phyloP scores from a whole-genome alignment of 805 yeast genomes.

The Candida nemodendra region DNA sequence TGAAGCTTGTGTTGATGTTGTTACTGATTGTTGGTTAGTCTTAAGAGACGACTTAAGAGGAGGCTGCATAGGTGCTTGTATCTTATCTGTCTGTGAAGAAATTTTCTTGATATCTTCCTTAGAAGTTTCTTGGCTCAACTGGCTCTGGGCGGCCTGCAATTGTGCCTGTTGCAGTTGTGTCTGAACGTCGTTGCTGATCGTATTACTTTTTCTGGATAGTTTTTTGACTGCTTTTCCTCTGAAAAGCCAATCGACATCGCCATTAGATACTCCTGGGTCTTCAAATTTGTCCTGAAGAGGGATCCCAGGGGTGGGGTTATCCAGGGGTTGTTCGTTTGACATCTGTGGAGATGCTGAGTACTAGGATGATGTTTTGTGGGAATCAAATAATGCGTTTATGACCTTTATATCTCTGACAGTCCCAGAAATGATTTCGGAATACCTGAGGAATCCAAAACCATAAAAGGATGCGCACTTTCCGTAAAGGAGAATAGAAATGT shows the following conservation, averaged over 20 bases:
- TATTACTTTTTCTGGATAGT: constrained; percentile 40
- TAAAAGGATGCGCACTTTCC: too few species aligned
- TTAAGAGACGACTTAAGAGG: constrained; percentile 16
- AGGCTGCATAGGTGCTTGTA: neutral
- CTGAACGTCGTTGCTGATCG: constrained; percentile 31
- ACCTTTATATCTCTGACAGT: too few species aligned
- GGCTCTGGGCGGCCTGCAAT: constrained; percentile 19
- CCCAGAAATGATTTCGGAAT: too few species aligned
- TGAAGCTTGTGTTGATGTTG: constrained; percentile 1
- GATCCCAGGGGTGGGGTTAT: too few species aligned
- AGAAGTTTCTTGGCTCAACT: constrained; percentile 9
- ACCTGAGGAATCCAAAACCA: too few species aligned
- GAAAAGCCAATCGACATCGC: constrained; percentile 84
- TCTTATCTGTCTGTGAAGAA: neutral
- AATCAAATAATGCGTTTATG: too few species aligned
- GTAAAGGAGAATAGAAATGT: too few species aligned
- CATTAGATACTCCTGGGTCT: constrained; percentile 58
- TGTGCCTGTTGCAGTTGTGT: constrained; percentile 31
- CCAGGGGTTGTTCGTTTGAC: neutral
- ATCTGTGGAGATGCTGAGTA: too few species aligned
- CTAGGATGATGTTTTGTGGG: too few species aligned
- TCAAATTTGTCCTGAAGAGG: constrained; percentile 23
- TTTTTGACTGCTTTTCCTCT: constrained; percentile 68
- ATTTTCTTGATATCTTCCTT: neutral
- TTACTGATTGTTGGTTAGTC: constrained; percentile 1